Percentiles rank a stretch among this genome's conserved stretches.
phyloP scores from a whole-genome alignment of 2,329 filamentous ascomycete species.

The Calonectria fujianensis region DNA sequence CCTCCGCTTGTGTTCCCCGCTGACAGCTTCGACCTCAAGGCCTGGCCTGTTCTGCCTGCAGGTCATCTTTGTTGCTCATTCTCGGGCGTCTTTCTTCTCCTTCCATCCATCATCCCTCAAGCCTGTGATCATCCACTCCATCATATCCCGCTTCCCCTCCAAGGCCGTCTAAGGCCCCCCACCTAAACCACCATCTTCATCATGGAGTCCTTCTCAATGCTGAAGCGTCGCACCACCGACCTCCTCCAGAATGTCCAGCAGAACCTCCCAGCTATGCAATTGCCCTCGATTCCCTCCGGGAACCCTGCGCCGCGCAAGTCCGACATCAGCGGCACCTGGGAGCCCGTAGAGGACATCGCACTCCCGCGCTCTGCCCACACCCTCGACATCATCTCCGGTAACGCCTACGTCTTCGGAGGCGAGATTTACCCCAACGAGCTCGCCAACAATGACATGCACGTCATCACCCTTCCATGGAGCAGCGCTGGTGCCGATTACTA shows the following conservation, averaged over 20 bases:
- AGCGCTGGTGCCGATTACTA: constrained; percentile 76
- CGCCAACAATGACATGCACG: constrained; percentile 83
- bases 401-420: constrained; percentile 84
- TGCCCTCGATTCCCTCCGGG: constrained; percentile 51
- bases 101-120: constrained; percentile 27
- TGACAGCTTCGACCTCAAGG: constrained; percentile 39
- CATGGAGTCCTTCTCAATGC: constrained; percentile 70
- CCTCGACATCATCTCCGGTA: constrained; percentile 74
- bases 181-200: constrained; percentile 40
- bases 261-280: constrained; percentile 62
- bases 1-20: constrained; percentile 37
- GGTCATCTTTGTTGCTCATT: constrained; percentile 28
- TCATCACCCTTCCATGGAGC: constrained; percentile 76
- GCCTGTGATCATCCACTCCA: constrained; percentile 23
- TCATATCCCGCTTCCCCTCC: constrained; percentile 7
- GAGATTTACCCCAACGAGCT: constrained; percentile 80
- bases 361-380: constrained; percentile 85
- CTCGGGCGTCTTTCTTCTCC: constrained; percentile 9
- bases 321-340: constrained; percentile 75
- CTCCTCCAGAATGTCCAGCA: constrained; percentile 70
- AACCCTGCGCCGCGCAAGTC: constrained; percentile 49
- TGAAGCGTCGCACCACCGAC: constrained; percentile 74
- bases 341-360: constrained; percentile 71
- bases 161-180: constrained; percentile 32
- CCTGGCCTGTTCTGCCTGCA: constrained; percentile 33